These are phyloP conservation scores for Yarrowia galli DNA, from an alignment of 1,139 yeast species.

Conservation along the genomic window DNA sequence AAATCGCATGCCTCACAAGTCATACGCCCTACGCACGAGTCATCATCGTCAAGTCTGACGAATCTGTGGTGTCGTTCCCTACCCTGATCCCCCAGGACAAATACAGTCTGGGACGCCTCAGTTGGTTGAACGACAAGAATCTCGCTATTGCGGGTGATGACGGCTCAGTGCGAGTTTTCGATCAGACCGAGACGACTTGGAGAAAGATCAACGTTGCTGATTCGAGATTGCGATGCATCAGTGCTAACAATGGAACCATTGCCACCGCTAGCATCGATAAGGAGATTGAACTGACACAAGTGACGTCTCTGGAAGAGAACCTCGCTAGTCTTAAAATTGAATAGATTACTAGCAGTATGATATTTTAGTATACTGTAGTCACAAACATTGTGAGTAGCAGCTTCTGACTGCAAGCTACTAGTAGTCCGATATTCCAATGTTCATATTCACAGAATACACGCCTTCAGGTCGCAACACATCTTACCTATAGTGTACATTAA, in stretches of 20 bases:
- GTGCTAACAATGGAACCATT: neutral
- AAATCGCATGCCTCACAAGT: slow-evolving; percentile 18
- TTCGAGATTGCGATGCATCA: slow-evolving; percentile 16
- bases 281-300: neutral
- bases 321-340: neutral
- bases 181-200: neutral
- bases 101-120: slow-evolving; percentile 23
- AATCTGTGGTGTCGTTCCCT: slow-evolving; percentile 6
- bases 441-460: too few relatives aligned
- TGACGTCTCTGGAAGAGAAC: neutral
- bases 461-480: neutral
- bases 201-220: slow-evolving; percentile 4
- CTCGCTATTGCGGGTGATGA: slow-evolving; percentile 35
- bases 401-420: too few relatives aligned
- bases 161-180: slow-evolving; percentile 13
- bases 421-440: too few relatives aligned
- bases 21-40: slow-evolving; percentile 30
- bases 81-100: slow-evolving; percentile 35
- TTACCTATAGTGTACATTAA: slow-evolving; percentile 29
- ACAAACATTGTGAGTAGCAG: too few relatives aligned
- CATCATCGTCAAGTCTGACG: slow-evolving; percentile 5
- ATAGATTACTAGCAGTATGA: neutral
- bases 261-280: slow-evolving; percentile 25
- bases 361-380: too few relatives aligned
- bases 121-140: slow-evolving; percentile 3